Evolutionary conservation across 305 asterid species (phyloP).

Genomic region (Ruellia speciosa): DNA sequence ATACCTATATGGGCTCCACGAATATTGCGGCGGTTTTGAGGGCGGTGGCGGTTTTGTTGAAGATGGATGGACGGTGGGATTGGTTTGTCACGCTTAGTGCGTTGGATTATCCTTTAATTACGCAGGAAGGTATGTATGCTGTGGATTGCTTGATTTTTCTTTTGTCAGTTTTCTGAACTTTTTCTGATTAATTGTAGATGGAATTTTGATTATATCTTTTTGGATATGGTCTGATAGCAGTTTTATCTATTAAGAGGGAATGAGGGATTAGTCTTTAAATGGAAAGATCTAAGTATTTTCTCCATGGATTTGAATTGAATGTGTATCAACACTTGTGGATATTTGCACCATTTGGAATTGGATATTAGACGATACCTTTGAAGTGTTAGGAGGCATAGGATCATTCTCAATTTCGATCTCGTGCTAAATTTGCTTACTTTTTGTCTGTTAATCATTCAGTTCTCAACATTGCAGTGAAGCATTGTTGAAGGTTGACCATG

Average conservation of each 20-base stretch:
- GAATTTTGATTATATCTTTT: too few relatives aligned
- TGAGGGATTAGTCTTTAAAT: background rate
- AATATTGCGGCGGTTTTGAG: conserved; percentile 69
- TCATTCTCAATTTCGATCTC: too few relatives aligned
- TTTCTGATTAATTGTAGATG: conserved; percentile 1
- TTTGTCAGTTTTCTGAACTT: conserved; percentile 13
- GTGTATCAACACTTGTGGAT: background rate
- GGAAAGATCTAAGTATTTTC: background rate
- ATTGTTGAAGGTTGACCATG: too few relatives aligned
- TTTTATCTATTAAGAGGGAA: too few relatives aligned
- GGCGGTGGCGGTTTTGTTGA: conserved; percentile 75
- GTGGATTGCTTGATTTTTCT: conserved; percentile 15
- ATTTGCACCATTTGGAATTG: too few relatives aligned
- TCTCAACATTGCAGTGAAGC: too few relatives aligned
- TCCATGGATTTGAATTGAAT: background rate
- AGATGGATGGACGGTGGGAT: conserved; percentile 78
- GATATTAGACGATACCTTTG: too few relatives aligned
- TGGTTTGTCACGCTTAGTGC: conserved; percentile 92
- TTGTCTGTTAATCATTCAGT: too few relatives aligned
- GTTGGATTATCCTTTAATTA: conserved; percentile 75
- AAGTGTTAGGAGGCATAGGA: too few relatives aligned
- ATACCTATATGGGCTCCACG: conserved; percentile 84
- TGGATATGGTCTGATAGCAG: too few relatives aligned
- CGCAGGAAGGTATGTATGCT: conserved; percentile 73
- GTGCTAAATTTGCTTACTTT: too few relatives aligned